Conservation (phyloP, 1,139 yeast species). For the Pichia sp. region DNA sequence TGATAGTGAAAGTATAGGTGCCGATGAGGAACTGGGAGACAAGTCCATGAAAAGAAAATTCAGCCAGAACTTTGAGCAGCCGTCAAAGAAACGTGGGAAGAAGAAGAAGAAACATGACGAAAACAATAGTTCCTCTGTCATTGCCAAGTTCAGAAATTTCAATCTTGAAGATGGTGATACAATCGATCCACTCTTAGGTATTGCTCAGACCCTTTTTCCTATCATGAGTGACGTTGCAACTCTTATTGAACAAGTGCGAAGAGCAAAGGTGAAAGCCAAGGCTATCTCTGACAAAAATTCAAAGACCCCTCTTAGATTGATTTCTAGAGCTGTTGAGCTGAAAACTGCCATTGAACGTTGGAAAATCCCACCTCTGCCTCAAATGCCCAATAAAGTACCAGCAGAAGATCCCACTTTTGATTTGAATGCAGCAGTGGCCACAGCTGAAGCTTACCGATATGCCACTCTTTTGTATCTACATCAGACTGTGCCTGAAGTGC, state of each 20-base stretch:
- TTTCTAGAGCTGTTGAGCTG: constrained; percentile 53
- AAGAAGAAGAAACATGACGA: constrained; percentile 13
- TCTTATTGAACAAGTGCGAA: constrained; percentile 49
- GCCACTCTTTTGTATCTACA: constrained; percentile 56
- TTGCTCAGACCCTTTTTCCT: constrained; percentile 60
- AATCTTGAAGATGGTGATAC: constrained; percentile 31
- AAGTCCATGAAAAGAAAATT: constrained; percentile 7
- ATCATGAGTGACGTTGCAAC: constrained; percentile 61
- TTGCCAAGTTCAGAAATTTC: constrained; percentile 30
- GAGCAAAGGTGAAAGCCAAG: constrained; percentile 20
- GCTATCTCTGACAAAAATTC: background rate
- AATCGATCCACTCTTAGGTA: constrained; percentile 63
- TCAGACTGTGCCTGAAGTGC: constrained; percentile 68
- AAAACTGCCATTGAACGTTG: constrained; percentile 48
- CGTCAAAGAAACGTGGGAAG: background rate
- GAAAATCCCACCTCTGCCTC: constrained; percentile 42
- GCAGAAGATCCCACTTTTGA: constrained; percentile 49
- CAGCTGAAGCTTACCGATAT: constrained; percentile 65
- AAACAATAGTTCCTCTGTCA: constrained; percentile 23
- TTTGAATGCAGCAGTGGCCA: constrained; percentile 55
- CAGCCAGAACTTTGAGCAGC: background rate
- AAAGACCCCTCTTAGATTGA: constrained; percentile 43
- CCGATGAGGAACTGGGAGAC: background rate
- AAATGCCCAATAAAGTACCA: constrained; percentile 33
- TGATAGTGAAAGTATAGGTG: constrained; percentile 1